Conservation (phyloP, 768 basidiomycete genomes). For the Boletus vinaceobasis region DNA sequence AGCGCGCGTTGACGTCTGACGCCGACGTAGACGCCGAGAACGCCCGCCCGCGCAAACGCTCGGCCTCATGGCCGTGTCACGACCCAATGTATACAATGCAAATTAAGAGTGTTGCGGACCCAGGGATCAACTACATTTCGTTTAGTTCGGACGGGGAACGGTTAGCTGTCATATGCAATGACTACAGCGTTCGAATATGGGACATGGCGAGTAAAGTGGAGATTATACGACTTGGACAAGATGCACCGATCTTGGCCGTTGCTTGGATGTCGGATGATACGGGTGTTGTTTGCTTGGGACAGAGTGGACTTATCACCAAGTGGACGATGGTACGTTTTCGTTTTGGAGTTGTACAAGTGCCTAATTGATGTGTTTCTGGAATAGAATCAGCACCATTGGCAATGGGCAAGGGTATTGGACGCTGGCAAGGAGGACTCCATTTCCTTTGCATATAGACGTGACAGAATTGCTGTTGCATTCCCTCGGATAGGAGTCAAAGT, state of each 20-base stretch:
- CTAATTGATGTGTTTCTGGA: not conserved
- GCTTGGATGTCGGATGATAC: constrained; percentile 59
- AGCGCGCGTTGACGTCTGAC: constrained; percentile 35
- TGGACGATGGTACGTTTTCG: constrained; percentile 52
- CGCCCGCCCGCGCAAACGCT: constrained; percentile 33
- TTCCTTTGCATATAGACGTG: constrained; percentile 53
- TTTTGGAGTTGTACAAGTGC: not conserved
- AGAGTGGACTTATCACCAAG: constrained; percentile 55
- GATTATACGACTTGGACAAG: constrained; percentile 54
- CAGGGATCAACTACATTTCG: constrained; percentile 45
- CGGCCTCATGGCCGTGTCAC: constrained; percentile 48
- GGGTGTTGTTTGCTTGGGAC: constrained; percentile 54
- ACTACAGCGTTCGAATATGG: constrained; percentile 65
- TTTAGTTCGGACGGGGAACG: constrained; percentile 53
- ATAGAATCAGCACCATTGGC: constrained; percentile 51
- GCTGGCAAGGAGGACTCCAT: constrained; percentile 44
- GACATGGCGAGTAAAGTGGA: constrained; percentile 46
- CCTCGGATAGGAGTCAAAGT: constrained; percentile 58
- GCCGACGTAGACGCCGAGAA: constrained; percentile 23
- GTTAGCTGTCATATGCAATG: constrained; percentile 59
- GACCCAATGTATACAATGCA: constrained; percentile 34
- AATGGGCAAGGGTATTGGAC: constrained; percentile 53
- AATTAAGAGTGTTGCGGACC: constrained; percentile 46
- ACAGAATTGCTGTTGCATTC: constrained; percentile 61
- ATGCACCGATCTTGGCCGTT: constrained; percentile 44